Evolutionary conservation across 306 rosid genomes (phyloP).

Genomic region (Quillaja saponaria): DNA sequence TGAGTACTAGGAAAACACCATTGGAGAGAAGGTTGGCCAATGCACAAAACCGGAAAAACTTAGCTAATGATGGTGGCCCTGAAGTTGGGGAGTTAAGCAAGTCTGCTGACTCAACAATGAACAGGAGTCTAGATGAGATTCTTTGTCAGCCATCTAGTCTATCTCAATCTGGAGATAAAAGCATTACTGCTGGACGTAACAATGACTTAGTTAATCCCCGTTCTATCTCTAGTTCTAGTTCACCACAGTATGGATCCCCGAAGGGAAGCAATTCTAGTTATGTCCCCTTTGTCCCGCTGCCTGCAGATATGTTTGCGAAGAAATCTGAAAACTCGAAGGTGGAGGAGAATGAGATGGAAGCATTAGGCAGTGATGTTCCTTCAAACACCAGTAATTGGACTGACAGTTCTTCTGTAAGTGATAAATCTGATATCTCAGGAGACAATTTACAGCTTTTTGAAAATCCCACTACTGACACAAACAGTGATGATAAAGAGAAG

Average conservation of each 20-base stretch:
- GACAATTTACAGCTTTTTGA: conserved; percentile 27
- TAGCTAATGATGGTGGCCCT: conserved; percentile 44
- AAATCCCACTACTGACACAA: conserved; percentile 34
- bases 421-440: conserved; percentile 29
- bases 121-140: conserved; percentile 40
- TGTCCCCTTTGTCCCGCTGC: conserved; percentile 57
- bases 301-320: conserved; percentile 51
- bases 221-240: conserved; percentile 30
- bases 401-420: conserved; percentile 20
- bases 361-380: conserved; percentile 15
- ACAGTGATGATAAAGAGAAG: conserved; percentile 42
- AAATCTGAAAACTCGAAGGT: conserved; percentile 42
- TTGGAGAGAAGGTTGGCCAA: conserved; percentile 71
- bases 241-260: conserved; percentile 30
- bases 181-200: conserved; percentile 29
- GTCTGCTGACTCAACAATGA: conserved; percentile 25
- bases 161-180: conserved; percentile 38
- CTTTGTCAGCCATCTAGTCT: conserved; percentile 27
- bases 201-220: conserved; percentile 23
- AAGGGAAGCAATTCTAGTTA: conserved; percentile 42
- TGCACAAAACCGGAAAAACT: conserved; percentile 54
- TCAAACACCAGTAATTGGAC: conserved; percentile 15
- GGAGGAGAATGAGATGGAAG: conserved; percentile 35
- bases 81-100: conserved; percentile 27
- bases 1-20: conserved; percentile 87